Percentiles rank a stretch among this genome's conserved stretches.
Evolutionary conservation across 108 stramenopile genomes (phyloP).

Genomic region (Nannochloropsis salina): DNA sequence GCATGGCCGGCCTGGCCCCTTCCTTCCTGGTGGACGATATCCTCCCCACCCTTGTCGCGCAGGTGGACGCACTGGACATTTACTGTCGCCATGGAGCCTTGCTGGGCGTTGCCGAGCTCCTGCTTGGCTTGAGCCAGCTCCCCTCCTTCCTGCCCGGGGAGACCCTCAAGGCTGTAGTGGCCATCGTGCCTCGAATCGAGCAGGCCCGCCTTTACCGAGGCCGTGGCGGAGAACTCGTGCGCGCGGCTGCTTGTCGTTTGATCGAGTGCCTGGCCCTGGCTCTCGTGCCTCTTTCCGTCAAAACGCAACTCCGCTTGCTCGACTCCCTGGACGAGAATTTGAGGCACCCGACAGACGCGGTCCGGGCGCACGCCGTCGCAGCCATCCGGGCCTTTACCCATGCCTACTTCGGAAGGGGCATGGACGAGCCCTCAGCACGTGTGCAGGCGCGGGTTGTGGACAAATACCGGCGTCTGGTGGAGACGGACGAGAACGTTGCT

Average conservation of each 20-base stretch:
- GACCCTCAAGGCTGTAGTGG: conserved; percentile 35
- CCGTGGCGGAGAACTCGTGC: conserved; percentile 89
- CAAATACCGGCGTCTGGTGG: conserved; percentile 57
- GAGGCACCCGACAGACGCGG: conserved; percentile 78
- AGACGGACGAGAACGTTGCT: conserved; percentile 67
- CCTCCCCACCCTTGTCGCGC: conserved; percentile 53
- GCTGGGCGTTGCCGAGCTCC: conserved; percentile 32
- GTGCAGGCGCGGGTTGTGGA: conserved; percentile 73
- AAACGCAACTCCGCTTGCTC: conserved; percentile 63
- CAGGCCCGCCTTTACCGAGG: conserved; percentile 89
- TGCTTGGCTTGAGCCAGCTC: conserved; percentile 39
- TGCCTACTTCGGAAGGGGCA: conserved; percentile 60
- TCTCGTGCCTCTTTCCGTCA: background rate
- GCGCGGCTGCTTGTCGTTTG: conserved; percentile 76
- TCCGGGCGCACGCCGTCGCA: conserved; percentile 69
- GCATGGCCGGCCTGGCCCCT: conserved; percentile 61
- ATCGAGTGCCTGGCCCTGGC: conserved; percentile 78
- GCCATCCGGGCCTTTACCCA: conserved; percentile 68
- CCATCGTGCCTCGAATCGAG: conserved; percentile 75
- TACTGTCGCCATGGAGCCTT: conserved; percentile 44
- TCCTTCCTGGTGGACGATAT: conserved; percentile 54
- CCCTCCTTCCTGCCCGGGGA: conserved; percentile 21
- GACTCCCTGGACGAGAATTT: conserved; percentile 84
- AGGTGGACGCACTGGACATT: conserved; percentile 31
- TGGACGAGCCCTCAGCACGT: conserved; percentile 61